Base-by-base conservation (phyloP, 2,329 filamentous ascomycete species). In the Aspergillus chevalieri region DNA sequence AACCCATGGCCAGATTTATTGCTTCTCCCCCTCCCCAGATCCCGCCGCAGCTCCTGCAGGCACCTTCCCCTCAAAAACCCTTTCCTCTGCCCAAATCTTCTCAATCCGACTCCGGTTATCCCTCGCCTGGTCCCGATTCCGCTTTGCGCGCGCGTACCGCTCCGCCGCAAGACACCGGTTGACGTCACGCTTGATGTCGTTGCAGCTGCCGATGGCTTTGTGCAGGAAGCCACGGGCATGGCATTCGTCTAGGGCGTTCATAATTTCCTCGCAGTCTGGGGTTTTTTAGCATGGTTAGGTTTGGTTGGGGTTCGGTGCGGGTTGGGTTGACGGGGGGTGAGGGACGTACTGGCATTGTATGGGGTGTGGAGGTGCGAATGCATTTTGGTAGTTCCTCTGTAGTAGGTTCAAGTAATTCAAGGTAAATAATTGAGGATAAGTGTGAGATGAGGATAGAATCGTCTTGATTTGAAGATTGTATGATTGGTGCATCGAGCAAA, bases 321-420 rank as follows among this genome's bases (percentile, higher is more conserved):
- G 19, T 38, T 14, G 12, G 41, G 45, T 19, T 33, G 30, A 45
- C 43, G 5, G 21, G 24, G 30, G 44, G 47, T 44, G 45, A 21
- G 38, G 48, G 45, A 47, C 73, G 41, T 80, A 95, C 92, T 91
- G 60, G 82, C 78, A 61, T 95, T 95, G 67, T 95, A 86, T 68
- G 93, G 89, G 24, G 89, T 95, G 67, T 97, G 91, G 2, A 98
- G 77, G 75, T 96, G 92, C 48, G 93, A 94, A 88, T 98, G 93
- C 93, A 98, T 98, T 42, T 62, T 81, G 68, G 26, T 2, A 1
- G 9, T 30, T 30, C 9, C 9, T 10, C 26, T 10, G 8, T 9
- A 8, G 7, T 28, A 28, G 7, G 4, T 53, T 58, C 38, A 48
- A 22, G n/a, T 14, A 46, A 19, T 19, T 22, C 17, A 48, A 22